phyloP scores from a whole-genome alignment of 2,329 filamentous ascomycete genomes.

The Clonostachys rosea region DNA sequence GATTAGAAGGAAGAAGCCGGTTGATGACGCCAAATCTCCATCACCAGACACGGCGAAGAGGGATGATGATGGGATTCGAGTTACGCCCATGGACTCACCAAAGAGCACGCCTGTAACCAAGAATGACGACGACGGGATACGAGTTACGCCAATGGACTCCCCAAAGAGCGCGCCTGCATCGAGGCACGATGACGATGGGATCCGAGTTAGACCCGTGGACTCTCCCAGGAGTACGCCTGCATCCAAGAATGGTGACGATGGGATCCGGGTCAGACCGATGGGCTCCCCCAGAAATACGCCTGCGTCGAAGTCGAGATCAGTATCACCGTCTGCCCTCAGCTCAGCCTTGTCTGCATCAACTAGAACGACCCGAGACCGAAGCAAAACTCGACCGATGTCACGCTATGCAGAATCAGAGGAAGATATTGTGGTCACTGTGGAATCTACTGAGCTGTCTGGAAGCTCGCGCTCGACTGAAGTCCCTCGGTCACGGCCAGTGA shows the following conservation, averaged over 20 bases:
- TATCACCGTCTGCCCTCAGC: not conserved
- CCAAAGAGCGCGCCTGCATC: not conserved
- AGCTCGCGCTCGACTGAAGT: not conserved
- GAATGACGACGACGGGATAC: not conserved
- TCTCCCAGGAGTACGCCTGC: not conserved
- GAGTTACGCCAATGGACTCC: slow-evolving; percentile 1
- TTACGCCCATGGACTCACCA: slow-evolving; percentile 11
- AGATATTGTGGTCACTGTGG: slow-evolving; percentile 17
- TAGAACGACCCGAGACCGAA: slow-evolving; percentile 13
- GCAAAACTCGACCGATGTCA: slow-evolving; percentile 11
- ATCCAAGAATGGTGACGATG: slow-evolving; percentile 14
- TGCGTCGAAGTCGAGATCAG: not conserved
- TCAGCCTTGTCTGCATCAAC: slow-evolving; percentile 8
- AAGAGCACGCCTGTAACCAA: not conserved
- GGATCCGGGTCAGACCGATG: slow-evolving; percentile 17
- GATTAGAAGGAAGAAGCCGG: slow-evolving; percentile 18
- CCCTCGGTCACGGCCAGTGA: too few species aligned
- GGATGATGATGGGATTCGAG: slow-evolving; percentile 21
- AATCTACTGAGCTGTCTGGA: slow-evolving; percentile 12
- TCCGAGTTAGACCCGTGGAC: too few species aligned
- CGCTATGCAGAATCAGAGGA: slow-evolving; percentile 5
- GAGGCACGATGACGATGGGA: too few species aligned
- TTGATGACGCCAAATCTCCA: slow-evolving; percentile 6
- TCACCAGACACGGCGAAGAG: too few species aligned
- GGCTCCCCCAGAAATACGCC: slow-evolving; percentile 1